Conservation (phyloP, 2,329 filamentous ascomycete species). For the Diaporthe longicolla region DNA sequence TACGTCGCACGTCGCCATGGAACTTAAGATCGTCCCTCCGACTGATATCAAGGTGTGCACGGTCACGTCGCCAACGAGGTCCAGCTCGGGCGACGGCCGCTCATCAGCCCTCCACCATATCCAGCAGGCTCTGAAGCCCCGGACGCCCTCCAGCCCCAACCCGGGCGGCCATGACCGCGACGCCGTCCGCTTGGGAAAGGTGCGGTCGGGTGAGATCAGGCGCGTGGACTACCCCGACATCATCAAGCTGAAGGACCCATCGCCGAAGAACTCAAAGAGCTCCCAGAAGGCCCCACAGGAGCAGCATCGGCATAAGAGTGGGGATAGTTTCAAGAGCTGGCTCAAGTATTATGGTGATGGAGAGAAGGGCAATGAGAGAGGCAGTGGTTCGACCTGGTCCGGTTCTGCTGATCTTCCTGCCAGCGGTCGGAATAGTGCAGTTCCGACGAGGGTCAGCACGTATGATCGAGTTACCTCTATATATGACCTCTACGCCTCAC, state of each 20-base stretch:
- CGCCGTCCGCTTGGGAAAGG: conserved; percentile 19
- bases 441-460: conserved; percentile 1
- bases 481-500: conserved; percentile 38
- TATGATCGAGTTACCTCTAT: conserved; percentile 40
- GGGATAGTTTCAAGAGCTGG: conserved; percentile 32
- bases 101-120: conserved; percentile 36
- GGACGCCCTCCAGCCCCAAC: conserved; percentile 9
- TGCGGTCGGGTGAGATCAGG: conserved; percentile 22
- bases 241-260: conserved; percentile 11
- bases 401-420: neutral
- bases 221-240: neutral
- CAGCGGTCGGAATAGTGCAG: neutral
- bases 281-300: neutral
- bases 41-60: conserved; percentile 21
- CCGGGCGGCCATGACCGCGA: conserved; percentile 15
- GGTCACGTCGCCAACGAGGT: conserved; percentile 10
- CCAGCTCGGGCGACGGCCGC: conserved; percentile 14
- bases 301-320: conserved; percentile 3
- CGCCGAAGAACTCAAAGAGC: neutral
- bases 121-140: conserved; percentile 26
- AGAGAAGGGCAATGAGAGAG: neutral
- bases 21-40: conserved; percentile 37
- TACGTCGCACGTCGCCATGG: conserved; percentile 33
- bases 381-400: neutral
- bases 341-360: conserved; percentile 35